Evolutionary conservation across 1,139 yeast species (phyloP).

Genomic region (Yamadazyma friedrichii): DNA sequence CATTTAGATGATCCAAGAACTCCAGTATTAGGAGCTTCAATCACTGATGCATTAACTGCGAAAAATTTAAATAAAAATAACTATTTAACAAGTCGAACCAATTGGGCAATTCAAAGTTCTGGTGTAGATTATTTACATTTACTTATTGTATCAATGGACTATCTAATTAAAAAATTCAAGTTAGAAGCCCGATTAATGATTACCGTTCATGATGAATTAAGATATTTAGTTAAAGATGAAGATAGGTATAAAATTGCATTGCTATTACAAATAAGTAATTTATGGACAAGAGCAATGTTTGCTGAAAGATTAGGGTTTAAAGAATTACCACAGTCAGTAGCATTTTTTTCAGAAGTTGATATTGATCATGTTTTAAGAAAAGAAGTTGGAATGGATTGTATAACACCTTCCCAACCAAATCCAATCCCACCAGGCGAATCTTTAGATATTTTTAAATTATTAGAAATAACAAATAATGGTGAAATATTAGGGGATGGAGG

Average conservation of each 20-base stretch:
- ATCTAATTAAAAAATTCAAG: conserved; percentile 59
- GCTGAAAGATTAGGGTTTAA: conserved; percentile 88
- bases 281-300: conserved; percentile 97
- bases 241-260: conserved; percentile 77
- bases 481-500: conserved; percentile 15
- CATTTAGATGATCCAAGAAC: conserved; percentile 81
- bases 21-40: conserved; percentile 91
- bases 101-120: conserved; percentile 98
- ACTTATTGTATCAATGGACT: conserved; percentile 84
- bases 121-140: conserved; percentile 96
- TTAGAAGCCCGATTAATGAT: conserved; percentile 79
- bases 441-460: conserved; percentile 54
- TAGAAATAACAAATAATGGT: conserved; percentile 28
- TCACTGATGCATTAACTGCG: conserved; percentile 77
- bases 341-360: conserved; percentile 93
- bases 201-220: conserved; percentile 93
- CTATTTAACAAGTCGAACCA: conserved; percentile 86
- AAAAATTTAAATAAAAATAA: conserved; percentile 62
- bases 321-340: conserved; percentile 92
- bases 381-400: conserved; percentile 84
- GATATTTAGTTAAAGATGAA: conserved; percentile 73
- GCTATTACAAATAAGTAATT: conserved; percentile 81
- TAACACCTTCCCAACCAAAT: conserved; percentile 80
- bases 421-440: conserved; percentile 82
- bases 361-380: conserved; percentile 84